phyloP scores from a whole-genome alignment of 2,329 filamentous ascomycete species.

The Cordyceps militaris region DNA sequence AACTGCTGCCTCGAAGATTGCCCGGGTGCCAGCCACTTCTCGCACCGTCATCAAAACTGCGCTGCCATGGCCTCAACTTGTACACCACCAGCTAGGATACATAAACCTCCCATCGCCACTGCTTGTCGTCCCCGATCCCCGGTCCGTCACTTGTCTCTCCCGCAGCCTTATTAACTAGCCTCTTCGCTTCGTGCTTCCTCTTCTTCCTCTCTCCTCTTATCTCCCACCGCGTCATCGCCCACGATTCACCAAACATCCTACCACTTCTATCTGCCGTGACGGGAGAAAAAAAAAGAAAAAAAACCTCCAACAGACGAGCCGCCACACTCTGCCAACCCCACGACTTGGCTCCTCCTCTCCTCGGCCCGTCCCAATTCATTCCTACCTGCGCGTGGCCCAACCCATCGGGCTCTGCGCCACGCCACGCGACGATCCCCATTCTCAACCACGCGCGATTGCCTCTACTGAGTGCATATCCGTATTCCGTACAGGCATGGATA shows the following conservation, averaged over 20 bases:
- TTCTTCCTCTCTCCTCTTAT: too few relatives aligned
- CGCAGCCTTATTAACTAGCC: too few relatives aligned
- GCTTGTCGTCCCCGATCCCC: too few relatives aligned
- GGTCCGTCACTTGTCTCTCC: too few relatives aligned
- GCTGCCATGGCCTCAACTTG: too few relatives aligned
- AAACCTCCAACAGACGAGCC: background rate
- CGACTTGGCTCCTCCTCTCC: background rate
- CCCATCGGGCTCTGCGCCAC: background rate
- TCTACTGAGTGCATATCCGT: background rate
- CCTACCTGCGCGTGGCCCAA: background rate
- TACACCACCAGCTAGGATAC: too few relatives aligned
- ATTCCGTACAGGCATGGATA: too few relatives aligned
- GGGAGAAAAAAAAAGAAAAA: background rate
- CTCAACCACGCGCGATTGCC: background rate
- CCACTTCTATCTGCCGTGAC: background rate
- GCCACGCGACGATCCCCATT: slow-evolving; percentile 5
- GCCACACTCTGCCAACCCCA: background rate
- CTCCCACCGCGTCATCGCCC: background rate
- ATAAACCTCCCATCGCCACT: too few relatives aligned
- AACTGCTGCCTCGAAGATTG: too few relatives aligned
- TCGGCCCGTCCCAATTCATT: background rate
- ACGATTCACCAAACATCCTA: background rate
- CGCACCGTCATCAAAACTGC: too few relatives aligned
- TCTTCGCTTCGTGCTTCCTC: too few relatives aligned
- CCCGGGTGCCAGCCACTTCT: too few relatives aligned